Conservation (phyloP, 768 basidiomycete genomes). For the Leccinum broughii region DNA sequence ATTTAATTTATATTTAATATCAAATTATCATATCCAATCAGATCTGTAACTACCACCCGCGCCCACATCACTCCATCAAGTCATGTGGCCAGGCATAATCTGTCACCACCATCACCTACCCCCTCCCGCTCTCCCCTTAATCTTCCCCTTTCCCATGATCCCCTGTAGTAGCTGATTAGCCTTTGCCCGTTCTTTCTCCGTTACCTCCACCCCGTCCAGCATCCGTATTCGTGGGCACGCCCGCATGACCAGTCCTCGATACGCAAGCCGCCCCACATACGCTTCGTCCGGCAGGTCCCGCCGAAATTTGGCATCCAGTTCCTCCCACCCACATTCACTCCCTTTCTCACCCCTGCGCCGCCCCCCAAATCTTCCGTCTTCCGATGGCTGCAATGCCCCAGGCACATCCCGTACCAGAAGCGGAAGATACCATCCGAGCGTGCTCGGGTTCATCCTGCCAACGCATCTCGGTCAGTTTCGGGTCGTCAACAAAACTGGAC, state of each 20-base stretch:
- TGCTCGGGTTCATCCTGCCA: conserved; percentile 91
- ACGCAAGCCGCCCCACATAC: conserved; percentile 85
- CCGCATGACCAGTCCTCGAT: conserved; percentile 86
- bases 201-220: conserved; percentile 86
- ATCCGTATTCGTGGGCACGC: conserved; percentile 63
- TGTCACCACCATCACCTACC: conserved; percentile 22
- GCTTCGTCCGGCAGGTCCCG: conserved; percentile 85
- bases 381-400: conserved; percentile 66
- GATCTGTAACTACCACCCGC: conserved; percentile 11
- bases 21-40: conserved; percentile 9
- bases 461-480: conserved; percentile 27
- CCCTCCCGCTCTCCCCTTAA: conserved; percentile 29
- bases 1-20: conserved; percentile 12
- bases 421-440: conserved; percentile 94
- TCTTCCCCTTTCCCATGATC: conserved; percentile 45
- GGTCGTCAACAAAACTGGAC: conserved; percentile 15
- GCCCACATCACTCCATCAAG: conserved; percentile 15
- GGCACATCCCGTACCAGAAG: conserved; percentile 70
- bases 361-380: conserved; percentile 29
- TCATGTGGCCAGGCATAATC: conserved; percentile 34
- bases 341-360: conserved; percentile 34
- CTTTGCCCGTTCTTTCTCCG: conserved; percentile 83
- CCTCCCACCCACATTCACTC: conserved; percentile 56
- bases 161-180: conserved; percentile 67
- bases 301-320: conserved; percentile 83